These are phyloP conservation scores for Sporothrix variecibatus DNA, from an alignment of 2,329 filamentous ascomycete species.

Conservation along the genomic window DNA sequence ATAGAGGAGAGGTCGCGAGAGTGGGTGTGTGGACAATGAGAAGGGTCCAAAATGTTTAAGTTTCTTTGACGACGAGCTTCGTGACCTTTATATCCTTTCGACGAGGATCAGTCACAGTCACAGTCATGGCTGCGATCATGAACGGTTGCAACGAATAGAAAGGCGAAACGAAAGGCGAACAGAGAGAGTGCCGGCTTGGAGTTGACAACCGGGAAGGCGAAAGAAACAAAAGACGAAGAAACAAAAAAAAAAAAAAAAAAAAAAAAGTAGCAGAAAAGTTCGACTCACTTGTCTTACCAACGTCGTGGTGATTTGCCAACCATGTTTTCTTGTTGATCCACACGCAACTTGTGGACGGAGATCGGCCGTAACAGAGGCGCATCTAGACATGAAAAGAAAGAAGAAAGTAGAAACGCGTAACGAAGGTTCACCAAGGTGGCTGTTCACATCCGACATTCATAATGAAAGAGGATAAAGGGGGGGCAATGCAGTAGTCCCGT, in stretches of 20 bases:
- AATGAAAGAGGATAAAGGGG: too few relatives aligned
- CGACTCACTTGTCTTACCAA: not conserved
- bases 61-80: not conserved
- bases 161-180: not conserved
- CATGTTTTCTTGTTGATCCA: not conserved
- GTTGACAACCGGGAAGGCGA: not conserved
- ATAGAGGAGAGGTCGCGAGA: not conserved
- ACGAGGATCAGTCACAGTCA: not conserved
- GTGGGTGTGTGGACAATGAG: not conserved
- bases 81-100: not conserved
- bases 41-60: not conserved
- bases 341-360: not conserved
- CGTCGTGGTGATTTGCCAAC: slow-evolving; percentile 11
- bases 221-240: not conserved
- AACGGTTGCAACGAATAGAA: not conserved
- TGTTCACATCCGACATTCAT: not conserved
- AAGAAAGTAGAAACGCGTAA: not conserved
- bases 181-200: not conserved
- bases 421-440: not conserved
- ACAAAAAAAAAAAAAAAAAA: not conserved
- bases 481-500: not conserved
- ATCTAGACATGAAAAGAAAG: not conserved
- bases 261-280: not conserved
- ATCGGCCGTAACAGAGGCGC: not conserved
- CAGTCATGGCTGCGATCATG: not conserved